Conservation (phyloP, 768 basidiomycete species). For the Mycena pura region DNA sequence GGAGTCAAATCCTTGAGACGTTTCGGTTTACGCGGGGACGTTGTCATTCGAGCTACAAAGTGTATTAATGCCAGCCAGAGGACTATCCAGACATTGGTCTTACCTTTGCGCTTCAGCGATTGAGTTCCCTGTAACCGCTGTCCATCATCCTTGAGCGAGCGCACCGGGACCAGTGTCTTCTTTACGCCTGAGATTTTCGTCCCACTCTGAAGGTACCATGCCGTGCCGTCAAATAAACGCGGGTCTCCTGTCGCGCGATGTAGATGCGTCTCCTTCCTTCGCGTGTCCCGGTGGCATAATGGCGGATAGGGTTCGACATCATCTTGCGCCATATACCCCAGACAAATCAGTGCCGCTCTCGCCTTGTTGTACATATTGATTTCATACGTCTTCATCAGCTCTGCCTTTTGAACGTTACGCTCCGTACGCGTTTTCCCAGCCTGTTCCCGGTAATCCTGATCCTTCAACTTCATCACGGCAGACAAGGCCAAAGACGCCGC, state of each 20-base stretch:
- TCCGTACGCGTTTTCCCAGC: too few relatives aligned
- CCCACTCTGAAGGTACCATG: slow-evolving; percentile 7
- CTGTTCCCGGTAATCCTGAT: slow-evolving; percentile 1
- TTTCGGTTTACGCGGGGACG: neutral
- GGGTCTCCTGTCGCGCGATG: slow-evolving; percentile 5
- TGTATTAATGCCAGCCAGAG: too few relatives aligned
- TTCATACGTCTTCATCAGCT: too few relatives aligned
- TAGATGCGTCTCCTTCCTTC: too few relatives aligned
- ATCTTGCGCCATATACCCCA: neutral
- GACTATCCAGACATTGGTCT: too few relatives aligned
- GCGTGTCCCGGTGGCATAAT: neutral
- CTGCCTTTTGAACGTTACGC: too few relatives aligned
- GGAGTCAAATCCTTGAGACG: neutral
- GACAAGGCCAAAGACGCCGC: too few relatives aligned
- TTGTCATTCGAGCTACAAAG: too few relatives aligned
- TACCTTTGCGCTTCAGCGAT: neutral
- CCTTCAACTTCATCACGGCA: neutral
- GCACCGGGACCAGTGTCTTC: neutral
- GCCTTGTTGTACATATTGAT: too few relatives aligned
- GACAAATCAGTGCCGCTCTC: neutral
- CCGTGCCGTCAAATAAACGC: slow-evolving; percentile 6
- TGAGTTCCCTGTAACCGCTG: neutral
- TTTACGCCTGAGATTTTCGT: neutral
- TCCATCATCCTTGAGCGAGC: neutral
- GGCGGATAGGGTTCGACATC: neutral